Conservation (phyloP, 805 yeast genomes). For the Pichia kluyveri region DNA sequence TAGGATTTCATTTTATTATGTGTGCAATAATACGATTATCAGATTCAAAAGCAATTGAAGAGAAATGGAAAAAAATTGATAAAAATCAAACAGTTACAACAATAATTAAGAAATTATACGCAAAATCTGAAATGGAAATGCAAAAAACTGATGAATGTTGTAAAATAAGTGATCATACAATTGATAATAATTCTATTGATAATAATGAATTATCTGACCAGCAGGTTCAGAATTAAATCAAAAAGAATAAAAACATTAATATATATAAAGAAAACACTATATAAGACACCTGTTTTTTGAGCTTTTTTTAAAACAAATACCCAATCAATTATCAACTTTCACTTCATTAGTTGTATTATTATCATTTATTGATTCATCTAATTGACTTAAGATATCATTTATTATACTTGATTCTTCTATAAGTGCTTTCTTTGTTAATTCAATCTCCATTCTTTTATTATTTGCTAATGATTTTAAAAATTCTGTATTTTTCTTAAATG, state of each 20-base stretch:
- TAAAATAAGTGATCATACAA: too few species aligned
- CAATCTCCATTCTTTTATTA: background rate
- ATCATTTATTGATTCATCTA: background rate
- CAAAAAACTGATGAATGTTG: background rate
- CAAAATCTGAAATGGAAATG: conserved; percentile 10
- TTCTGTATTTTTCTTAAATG: conserved; percentile 3
- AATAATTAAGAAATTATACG: conserved; percentile 15
- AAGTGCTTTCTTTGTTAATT: background rate
- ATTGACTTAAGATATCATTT: too few species aligned
- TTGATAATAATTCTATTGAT: too few species aligned
- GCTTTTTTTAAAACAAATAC: too few species aligned
- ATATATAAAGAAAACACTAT: too few species aligned
- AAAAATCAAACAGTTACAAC: conserved; percentile 18
- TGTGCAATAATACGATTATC: conserved; percentile 11
- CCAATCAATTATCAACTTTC: too few species aligned
- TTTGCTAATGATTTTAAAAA: background rate
- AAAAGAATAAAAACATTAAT: too few species aligned
- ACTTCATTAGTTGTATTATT: too few species aligned
- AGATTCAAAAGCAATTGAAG: conserved; percentile 16
- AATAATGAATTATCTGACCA: too few species aligned
- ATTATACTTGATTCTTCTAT: background rate
- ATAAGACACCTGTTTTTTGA: too few species aligned
- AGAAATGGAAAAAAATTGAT: conserved; percentile 23
- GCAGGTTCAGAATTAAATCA: too few species aligned
- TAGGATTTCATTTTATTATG: conserved; percentile 14